phyloP scores from a whole-genome alignment of 345 rosid genomes.

The Gossypium longicalyx region DNA sequence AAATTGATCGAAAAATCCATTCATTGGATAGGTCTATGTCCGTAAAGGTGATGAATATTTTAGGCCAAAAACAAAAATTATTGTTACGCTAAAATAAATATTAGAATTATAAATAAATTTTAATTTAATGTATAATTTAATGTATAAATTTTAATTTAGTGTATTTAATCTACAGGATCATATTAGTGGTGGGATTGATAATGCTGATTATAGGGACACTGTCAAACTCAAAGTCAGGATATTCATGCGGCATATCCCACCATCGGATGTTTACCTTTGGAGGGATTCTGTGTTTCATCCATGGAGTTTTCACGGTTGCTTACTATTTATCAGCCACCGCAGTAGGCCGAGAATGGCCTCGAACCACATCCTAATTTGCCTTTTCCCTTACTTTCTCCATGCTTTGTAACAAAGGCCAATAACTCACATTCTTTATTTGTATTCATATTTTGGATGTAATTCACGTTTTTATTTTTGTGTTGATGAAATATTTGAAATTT shows the following conservation, averaged over 20 bases:
- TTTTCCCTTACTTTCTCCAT: neutral
- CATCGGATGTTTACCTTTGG: conserved; percentile 62
- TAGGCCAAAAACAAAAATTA: too few relatives aligned
- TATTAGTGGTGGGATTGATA: conserved; percentile 59
- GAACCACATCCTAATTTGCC: conserved; percentile 11
- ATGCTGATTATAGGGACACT: conserved; percentile 66
- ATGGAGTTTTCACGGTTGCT: conserved; percentile 59
- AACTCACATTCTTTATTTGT: neutral
- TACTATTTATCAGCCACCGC: conserved; percentile 78
- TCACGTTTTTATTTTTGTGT: neutral
- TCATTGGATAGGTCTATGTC: too few relatives aligned
- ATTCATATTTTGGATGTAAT: neutral
- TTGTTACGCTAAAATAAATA: too few relatives aligned
- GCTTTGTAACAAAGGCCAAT: neutral
- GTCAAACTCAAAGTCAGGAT: conserved; percentile 64
- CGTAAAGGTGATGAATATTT: too few relatives aligned
- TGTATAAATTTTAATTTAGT: too few relatives aligned
- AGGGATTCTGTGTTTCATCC: conserved; percentile 79
- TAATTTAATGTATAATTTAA: too few relatives aligned
- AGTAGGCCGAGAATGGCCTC: conserved; percentile 30
- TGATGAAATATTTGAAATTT: neutral
- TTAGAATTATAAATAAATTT: too few relatives aligned
- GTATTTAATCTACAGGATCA: conserved; percentile 40
- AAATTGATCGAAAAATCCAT: too few relatives aligned
- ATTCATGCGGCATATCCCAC: conserved; percentile 54